Conservation (phyloP, 1,139 yeast species). For the Pichia sp. region DNA sequence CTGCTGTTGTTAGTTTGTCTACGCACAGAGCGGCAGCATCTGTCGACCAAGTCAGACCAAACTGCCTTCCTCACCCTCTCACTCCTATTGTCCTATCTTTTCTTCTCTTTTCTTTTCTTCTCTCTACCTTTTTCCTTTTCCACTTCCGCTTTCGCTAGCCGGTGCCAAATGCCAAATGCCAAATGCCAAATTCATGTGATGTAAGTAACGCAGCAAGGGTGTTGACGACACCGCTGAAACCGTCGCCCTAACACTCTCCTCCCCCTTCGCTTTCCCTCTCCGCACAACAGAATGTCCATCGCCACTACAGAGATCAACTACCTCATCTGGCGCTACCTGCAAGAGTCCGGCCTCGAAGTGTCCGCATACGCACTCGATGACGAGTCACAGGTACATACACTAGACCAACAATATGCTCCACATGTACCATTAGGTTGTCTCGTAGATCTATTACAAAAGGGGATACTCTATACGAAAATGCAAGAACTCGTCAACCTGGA, state of each 20-base stretch:
- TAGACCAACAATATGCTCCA: slow-evolving; percentile 44
- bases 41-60: too few relatives aligned
- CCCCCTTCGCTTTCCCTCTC: background rate
- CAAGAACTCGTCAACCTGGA: slow-evolving; percentile 28
- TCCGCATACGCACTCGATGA: slow-evolving; percentile 79
- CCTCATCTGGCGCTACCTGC: slow-evolving; percentile 87
- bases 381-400: slow-evolving; percentile 55
- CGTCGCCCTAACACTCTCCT: background rate
- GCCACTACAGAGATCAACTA: slow-evolving; percentile 84
- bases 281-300: slow-evolving; percentile 54
- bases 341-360: slow-evolving; percentile 77
- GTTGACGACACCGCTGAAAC: background rate
- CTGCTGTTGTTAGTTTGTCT: too few relatives aligned
- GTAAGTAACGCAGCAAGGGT: slow-evolving; percentile 6
- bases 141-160: too few relatives aligned
- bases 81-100: too few relatives aligned
- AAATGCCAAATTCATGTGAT: too few relatives aligned
- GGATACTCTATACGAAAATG: slow-evolving; percentile 61
- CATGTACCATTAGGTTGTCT: slow-evolving; percentile 66
- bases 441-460: slow-evolving; percentile 78
- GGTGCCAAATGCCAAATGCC: too few relatives aligned
- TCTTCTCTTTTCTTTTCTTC: too few relatives aligned
- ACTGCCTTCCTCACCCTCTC: too few relatives aligned
- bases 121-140: too few relatives aligned
- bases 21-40: too few relatives aligned